Percentiles rank a stretch among this genome's conserved stretches.
phyloP scores from a whole-genome alignment of 1,139 yeast genomes.

The Yamadazyma spencermartinsiae region DNA sequence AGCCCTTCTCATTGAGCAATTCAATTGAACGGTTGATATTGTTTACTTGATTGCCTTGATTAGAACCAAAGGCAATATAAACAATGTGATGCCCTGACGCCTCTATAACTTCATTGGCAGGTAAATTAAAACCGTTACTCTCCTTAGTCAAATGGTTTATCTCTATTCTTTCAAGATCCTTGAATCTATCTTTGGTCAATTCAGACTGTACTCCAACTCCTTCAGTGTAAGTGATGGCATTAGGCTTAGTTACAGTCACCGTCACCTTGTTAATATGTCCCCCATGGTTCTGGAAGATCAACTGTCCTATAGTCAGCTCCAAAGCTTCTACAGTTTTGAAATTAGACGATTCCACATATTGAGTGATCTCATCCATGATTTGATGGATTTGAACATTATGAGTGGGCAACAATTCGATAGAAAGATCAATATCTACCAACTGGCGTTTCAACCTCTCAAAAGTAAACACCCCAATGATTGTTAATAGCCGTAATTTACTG shows the following conservation, averaged over 20 bases:
- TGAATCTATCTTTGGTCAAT: conserved; percentile 43
- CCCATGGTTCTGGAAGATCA: conserved; percentile 45
- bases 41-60: conserved; percentile 67
- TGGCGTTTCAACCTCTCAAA: conserved; percentile 84
- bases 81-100: conserved; percentile 47
- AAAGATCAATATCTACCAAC: conserved; percentile 62
- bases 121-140: conserved; percentile 32
- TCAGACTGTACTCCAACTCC: conserved; percentile 85
- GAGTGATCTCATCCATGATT: conserved; percentile 47
- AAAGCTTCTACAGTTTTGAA: conserved; percentile 94
- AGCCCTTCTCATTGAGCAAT: conserved; percentile 42
- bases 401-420: conserved; percentile 42
- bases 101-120: conserved; percentile 25
- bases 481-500: conserved; percentile 56
- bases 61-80: conserved; percentile 87
- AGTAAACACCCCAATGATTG: conserved; percentile 88
- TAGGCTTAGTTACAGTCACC: conserved; percentile 78
- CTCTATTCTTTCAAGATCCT: conserved; percentile 21
- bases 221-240: conserved; percentile 82
- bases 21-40: conserved; percentile 63
- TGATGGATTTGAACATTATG: conserved; percentile 32
- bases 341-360: conserved; percentile 68
- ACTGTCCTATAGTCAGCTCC: conserved; percentile 70
- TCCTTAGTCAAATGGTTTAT: neutral
- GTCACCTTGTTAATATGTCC: conserved; percentile 38